phyloP scores from a whole-genome alignment of 1,139 yeast genomes.

The Lodderomyces metapsilosis region DNA sequence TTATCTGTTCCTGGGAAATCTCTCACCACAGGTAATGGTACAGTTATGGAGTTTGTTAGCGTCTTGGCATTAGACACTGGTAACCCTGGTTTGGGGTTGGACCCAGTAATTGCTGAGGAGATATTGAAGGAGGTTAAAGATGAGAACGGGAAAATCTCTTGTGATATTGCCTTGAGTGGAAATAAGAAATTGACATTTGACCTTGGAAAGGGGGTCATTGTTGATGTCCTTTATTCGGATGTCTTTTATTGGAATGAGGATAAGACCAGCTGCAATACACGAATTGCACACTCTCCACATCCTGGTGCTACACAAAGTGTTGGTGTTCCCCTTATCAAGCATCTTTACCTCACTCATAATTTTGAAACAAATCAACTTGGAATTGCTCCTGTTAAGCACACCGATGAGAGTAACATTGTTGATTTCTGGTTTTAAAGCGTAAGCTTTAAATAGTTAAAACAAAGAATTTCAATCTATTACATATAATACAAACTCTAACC shows the following conservation, averaged over 20 bases:
- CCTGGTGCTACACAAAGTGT: neutral
- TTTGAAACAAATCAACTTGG: conserved; percentile 10
- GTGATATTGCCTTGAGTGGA: neutral
- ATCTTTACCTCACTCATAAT: conserved; percentile 36
- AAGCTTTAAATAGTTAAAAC: neutral
- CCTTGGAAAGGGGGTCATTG: conserved; percentile 1
- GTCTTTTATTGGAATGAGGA: neutral
- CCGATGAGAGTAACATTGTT: conserved; percentile 4
- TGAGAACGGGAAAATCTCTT: neutral
- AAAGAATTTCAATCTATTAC: neutral
- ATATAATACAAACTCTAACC: too few relatives aligned
- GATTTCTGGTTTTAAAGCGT: conserved; percentile 8
- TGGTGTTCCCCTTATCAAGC: conserved; percentile 42
- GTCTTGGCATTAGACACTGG: neutral
- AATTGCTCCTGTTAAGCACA: conserved; percentile 5
- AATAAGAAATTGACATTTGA: conserved; percentile 2
- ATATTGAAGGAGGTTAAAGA: neutral
- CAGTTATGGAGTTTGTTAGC: neutral
- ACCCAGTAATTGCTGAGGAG: neutral
- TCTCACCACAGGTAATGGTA: neutral
- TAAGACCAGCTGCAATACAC: neutral
- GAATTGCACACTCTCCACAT: neutral
- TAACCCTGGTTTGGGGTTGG: neutral
- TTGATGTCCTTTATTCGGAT: conserved; percentile 4
- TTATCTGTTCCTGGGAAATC: neutral